These are phyloP conservation scores for Carex scoparia DNA, from an alignment of 176 grass and related monocot species.

Conservation along the genomic window DNA sequence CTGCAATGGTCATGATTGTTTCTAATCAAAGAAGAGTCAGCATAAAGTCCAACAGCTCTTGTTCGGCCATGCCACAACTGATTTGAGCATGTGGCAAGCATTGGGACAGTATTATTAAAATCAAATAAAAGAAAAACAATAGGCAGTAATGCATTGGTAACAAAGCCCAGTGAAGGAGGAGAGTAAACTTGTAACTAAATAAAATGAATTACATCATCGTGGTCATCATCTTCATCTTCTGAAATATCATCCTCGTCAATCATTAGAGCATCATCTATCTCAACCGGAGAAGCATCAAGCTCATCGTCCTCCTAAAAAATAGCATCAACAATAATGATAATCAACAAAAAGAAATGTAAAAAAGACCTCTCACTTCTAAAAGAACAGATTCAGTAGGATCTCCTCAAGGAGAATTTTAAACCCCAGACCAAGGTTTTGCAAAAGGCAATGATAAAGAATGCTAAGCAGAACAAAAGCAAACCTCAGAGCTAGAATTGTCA, in stretches of 20 bases:
- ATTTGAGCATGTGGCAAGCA: background rate
- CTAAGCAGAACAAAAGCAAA: conserved; percentile 27
- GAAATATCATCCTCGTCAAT: conserved; percentile 77
- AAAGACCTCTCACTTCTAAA: background rate
- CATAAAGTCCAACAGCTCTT: background rate
- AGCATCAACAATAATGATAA: conserved; percentile 14
- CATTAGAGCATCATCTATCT: conserved; percentile 72
- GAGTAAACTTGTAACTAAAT: background rate
- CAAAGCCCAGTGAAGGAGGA: background rate
- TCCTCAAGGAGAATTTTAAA: background rate
- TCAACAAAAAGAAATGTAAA: background rate
- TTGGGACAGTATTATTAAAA: background rate
- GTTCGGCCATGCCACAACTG: background rate
- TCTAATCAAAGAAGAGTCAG: background rate
- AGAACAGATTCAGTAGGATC: background rate
- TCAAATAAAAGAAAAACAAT: background rate
- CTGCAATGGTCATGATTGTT: background rate
- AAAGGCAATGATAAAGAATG: background rate
- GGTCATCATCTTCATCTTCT: conserved; percentile 78
- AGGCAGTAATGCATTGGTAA: background rate
- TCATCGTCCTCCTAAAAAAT: conserved; percentile 55
- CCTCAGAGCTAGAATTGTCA: conserved; percentile 65
- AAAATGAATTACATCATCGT: conserved; percentile 37
- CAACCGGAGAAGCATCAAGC: conserved; percentile 59
- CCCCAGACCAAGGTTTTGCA: background rate